Base-by-base conservation (phyloP, 2,329 filamentous ascomycete species). In the Nemania sp. region DNA sequence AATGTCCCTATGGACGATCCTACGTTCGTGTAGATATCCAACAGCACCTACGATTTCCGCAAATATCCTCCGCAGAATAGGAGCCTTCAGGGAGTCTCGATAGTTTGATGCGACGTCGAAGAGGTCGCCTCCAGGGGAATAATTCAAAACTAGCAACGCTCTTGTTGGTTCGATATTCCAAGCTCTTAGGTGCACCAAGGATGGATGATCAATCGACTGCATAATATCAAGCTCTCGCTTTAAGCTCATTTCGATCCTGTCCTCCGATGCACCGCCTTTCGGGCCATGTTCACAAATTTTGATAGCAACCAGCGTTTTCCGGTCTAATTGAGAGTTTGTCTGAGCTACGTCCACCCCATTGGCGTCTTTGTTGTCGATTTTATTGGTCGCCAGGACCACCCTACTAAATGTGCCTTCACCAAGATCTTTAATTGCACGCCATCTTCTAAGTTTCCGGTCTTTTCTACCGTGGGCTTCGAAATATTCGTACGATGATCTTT, bases 201-300 rank as follows among this genome's bases (percentile, higher is more conserved):
- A 97, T 0, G 96, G 95, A 79, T 99, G 94, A 61, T 91, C 90
- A 73, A 98, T 90, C 20, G 87, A 89, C 78, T 92, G 93, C 84
- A 99, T 90, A 72, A 99, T 97, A 75, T 98, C 95, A 47, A 99
- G 87, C 82, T 99, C 96, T 69, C 96, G 90, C 81, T 97, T 97
- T 70, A 99, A 83, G 64, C 94, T 97, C 81, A 96, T 93, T 80
- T 98, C 95, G 69, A 98, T 90, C 45, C 96, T 90, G 74, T 97
- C 93, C 78, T 97, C 94, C 56, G 96, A 96, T 3, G 94, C 95
- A 53, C 95, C 95, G 60, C 96, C 96, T 26, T 93, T 93, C 0
- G 96, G 95, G 3, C 95, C 96, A 80, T 97, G 94, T 79, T 98
- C 93, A 77, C 97, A 95, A 52, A 99, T 90, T 80, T 99, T 99